These are phyloP conservation scores for Flaveria trinervia DNA, from an alignment of 129 eudicot genomes.

Conservation along the genomic window DNA sequence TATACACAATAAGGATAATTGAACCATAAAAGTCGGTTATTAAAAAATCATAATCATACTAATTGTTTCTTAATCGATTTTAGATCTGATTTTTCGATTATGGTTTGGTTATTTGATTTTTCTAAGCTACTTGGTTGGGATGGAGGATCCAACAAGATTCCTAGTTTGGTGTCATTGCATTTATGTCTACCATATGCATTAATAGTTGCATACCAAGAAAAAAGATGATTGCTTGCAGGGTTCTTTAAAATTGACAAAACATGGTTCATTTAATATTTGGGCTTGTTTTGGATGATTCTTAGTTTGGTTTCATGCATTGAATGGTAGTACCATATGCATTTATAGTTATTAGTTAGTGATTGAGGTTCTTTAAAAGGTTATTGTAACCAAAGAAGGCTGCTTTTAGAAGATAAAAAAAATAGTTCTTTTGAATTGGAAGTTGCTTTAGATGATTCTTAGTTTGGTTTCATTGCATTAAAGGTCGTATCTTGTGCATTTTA, in stretches of 20 bases:
- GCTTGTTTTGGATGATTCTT: neutral
- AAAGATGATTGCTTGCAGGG: constrained; percentile 21
- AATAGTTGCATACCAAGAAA: constrained; percentile 22
- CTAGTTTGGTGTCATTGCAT: constrained; percentile 33
- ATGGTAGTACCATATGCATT: constrained; percentile 17
- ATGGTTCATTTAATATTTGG: neutral
- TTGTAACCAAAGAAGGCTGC: constrained; percentile 9
- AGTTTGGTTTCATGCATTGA: constrained; percentile 16
- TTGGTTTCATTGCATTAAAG: constrained; percentile 15
- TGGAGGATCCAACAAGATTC: constrained; percentile 19
- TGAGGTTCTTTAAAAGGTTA: constrained; percentile 6
- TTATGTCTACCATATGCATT: constrained; percentile 27
- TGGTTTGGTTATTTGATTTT: too few species aligned
- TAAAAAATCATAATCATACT: too few species aligned
- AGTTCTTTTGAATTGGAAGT: neutral
- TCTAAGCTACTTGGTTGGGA: neutral
- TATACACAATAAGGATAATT: too few species aligned
- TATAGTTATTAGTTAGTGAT: constrained; percentile 14
- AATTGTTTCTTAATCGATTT: neutral
- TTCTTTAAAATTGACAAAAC: constrained; percentile 1
- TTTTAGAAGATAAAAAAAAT: constrained; percentile 8
- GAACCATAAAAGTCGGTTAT: too few species aligned
- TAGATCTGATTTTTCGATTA: too few species aligned
- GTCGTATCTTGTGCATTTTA: constrained; percentile 24
- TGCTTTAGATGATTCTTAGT: constrained; percentile 19